Evolutionary conservation across 495 filamentous ascomycete genomes (phyloP).

Genomic region (Filosporella fistucella): DNA sequence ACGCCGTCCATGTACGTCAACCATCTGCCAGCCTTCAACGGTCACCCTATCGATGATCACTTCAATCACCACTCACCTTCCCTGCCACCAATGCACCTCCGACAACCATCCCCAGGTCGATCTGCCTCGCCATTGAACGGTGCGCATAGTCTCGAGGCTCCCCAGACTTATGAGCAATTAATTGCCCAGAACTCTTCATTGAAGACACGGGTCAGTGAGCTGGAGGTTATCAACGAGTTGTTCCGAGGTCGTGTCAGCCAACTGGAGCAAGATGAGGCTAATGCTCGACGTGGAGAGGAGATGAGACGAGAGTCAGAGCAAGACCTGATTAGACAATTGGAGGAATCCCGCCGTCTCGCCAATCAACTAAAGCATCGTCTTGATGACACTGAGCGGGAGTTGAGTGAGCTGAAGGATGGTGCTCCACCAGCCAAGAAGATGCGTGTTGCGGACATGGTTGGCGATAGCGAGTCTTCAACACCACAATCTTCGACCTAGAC

Average conservation of each 20-base stretch:
- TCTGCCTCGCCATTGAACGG: slow-evolving; percentile 64
- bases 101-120: slow-evolving; percentile 63
- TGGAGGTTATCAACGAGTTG: slow-evolving; percentile 93
- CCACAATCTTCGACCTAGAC: slow-evolving; percentile 21
- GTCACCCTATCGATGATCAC: slow-evolving; percentile 59
- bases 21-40: slow-evolving; percentile 68
- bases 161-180: slow-evolving; percentile 76
- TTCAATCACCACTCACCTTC: slow-evolving; percentile 56
- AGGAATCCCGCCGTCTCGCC: slow-evolving; percentile 72
- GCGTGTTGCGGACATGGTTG: slow-evolving; percentile 31
- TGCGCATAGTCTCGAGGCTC: slow-evolving; percentile 69
- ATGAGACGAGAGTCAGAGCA: slow-evolving; percentile 46
- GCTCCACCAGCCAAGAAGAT: slow-evolving; percentile 29
- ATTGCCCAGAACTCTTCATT: slow-evolving; percentile 72
- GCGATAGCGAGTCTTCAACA: slow-evolving; percentile 25
- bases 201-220: slow-evolving; percentile 86
- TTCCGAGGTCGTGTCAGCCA: slow-evolving; percentile 86
- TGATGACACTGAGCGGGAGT: slow-evolving; percentile 70
- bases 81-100: slow-evolving; percentile 46
- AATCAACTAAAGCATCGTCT: slow-evolving; percentile 78
- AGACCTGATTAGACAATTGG: slow-evolving; percentile 61
- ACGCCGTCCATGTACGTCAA: slow-evolving; percentile 67
- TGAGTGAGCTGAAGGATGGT: slow-evolving; percentile 35
- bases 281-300: slow-evolving; percentile 56
- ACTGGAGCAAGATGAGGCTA: slow-evolving; percentile 73